Conservation (phyloP, 1,139 yeast genomes). For the Hyphopichia fennica region DNA sequence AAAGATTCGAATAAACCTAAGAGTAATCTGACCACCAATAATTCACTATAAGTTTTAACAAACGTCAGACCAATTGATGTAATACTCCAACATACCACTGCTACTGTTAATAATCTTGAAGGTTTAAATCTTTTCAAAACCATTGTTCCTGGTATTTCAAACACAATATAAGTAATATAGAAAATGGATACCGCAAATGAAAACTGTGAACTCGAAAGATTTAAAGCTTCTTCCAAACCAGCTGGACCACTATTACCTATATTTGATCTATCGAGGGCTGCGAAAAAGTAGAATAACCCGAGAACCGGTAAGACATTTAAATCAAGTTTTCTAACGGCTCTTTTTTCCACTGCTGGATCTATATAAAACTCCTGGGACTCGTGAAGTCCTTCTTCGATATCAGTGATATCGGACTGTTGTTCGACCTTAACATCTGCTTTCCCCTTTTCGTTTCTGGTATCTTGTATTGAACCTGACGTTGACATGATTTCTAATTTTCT, state of each 20-base stretch:
- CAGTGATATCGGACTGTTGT: background rate
- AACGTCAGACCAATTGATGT: slow-evolving; percentile 19
- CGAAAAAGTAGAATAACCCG: slow-evolving; percentile 19
- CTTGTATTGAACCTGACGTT: background rate
- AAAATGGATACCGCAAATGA: slow-evolving; percentile 19
- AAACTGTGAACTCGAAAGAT: slow-evolving; percentile 15
- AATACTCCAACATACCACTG: slow-evolving; percentile 17
- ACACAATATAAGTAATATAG: slow-evolving; percentile 19
- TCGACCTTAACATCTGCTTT: background rate
- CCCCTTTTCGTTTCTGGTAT: background rate
- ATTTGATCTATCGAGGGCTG: slow-evolving; percentile 25
- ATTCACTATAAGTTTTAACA: slow-evolving; percentile 14
- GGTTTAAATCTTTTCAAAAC: slow-evolving; percentile 16
- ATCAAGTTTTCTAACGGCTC: slow-evolving; percentile 17
- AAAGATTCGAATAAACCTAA: slow-evolving; percentile 22
- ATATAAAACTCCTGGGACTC: background rate
- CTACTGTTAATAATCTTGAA: slow-evolving; percentile 15
- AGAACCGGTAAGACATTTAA: slow-evolving; percentile 16
- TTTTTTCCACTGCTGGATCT: slow-evolving; percentile 20
- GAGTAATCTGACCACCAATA: slow-evolving; percentile 18
- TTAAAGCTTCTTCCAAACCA: slow-evolving; percentile 18
- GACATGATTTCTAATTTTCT: background rate
- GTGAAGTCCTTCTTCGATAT: background rate
- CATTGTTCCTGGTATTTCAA: slow-evolving; percentile 15
- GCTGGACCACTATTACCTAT: slow-evolving; percentile 25